Evolutionary conservation across 495 filamentous ascomycete species (phyloP).

Genomic region (Usnea hakonensis): DNA sequence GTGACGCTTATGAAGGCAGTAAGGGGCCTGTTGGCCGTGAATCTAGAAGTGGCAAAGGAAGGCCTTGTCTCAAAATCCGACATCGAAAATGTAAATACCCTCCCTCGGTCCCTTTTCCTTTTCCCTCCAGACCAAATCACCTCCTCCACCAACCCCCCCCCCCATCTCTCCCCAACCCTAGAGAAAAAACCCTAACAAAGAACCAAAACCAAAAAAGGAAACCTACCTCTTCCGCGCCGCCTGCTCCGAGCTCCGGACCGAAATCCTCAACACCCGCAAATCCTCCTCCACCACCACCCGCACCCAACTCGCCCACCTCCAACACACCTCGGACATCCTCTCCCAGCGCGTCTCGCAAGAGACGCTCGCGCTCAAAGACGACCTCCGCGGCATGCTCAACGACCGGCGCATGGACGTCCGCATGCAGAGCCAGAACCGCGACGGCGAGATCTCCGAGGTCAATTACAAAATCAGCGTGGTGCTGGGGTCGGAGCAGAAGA

Average conservation of each 20-base stretch:
- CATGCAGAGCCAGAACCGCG: conserved; percentile 73
- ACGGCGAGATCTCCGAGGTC: conserved; percentile 79
- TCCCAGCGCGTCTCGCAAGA: conserved; percentile 77
- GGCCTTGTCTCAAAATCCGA: conserved; percentile 71
- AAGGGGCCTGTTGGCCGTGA: conserved; percentile 54
- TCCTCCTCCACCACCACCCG: conserved; percentile 62
- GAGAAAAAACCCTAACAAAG: not conserved
- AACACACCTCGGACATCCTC: conserved; percentile 90
- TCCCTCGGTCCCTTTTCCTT: not conserved
- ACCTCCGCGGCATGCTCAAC: conserved; percentile 90
- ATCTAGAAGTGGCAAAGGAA: conserved; percentile 69
- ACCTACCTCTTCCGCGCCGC: conserved; percentile 90
- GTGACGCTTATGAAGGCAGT: conserved; percentile 20
- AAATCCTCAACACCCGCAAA: conserved; percentile 38
- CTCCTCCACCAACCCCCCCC: not conserved
- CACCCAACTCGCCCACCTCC: conserved; percentile 71
- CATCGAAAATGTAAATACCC: conserved; percentile 55
- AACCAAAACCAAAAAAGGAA: conserved; percentile 51
- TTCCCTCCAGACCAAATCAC: not conserved
- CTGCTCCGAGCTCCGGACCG: conserved; percentile 76
- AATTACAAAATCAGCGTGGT: conserved; percentile 89
- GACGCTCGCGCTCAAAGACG: conserved; percentile 70
- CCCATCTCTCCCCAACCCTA: not conserved
- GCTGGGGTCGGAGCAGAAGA: conserved; percentile 78
- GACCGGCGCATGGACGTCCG: conserved; percentile 89